Base-by-base conservation (phyloP, 1,139 yeast species). In the Suhomyces maxii region DNA sequence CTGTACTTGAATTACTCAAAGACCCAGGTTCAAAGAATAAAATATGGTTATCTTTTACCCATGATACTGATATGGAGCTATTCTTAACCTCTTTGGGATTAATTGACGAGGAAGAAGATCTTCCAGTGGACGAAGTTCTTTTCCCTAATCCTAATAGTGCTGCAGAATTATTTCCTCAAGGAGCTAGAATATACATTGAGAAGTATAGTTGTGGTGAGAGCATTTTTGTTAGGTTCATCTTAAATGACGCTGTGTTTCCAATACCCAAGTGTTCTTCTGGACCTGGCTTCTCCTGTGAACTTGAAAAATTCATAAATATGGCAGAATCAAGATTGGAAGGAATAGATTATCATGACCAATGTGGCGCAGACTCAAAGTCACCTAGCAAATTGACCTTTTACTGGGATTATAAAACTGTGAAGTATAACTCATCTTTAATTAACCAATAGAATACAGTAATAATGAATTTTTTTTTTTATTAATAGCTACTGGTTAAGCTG, bases 211-310 rank as follows among this genome's bases (percentile, higher is more conserved):
- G 81, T 56, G 62, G 59, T 12, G 67, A 61, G 41, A 53, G 60
- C 8, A 57, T 72, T 13, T 83, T 65, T 53, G 76, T 82, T 3
- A 67, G 86, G 52, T 67, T 73, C 38, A 56, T 81, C 18, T 66
- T 80, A 38, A 82, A 82, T 57, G 84, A 79, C 51, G 82, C 85
- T 1, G 84, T 82, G 2, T 61, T 76, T 28, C 86, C 86, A 0
- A 60, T 80, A 37, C 72, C 75, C 9, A 61, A 60, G 26, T 83
- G 87, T 61, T 66, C 68, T 42, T 53, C 58, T 38, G 86, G 86
- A 3, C 84, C 85, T 0, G 84, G 83, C 0, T 82, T 78, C 59
- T 74, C 84, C 7, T 81, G 86, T 65, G 64, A 71, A 39, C 59
- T 80, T 38, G 59, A 65, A 4, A 72, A 73, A 37, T 83, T 67